Evolutionary conservation across 2,329 filamentous ascomycete genomes (phyloP).

Genomic region (Ilyonectria robusta): DNA sequence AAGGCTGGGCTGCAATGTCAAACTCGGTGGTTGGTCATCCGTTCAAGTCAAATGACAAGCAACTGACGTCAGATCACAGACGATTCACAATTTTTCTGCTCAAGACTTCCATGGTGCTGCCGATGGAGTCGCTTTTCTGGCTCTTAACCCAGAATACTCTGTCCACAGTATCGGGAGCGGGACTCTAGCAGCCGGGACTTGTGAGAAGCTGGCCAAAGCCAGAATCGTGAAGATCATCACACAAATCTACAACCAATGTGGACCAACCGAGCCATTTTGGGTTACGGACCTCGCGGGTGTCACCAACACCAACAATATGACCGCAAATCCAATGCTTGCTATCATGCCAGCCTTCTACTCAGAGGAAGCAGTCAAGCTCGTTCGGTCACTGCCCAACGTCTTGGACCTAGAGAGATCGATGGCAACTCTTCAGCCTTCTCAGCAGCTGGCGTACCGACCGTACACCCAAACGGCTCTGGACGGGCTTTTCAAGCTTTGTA

Average conservation of each 20-base stretch:
- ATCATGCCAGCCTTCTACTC: background rate
- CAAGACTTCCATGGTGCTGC: slow-evolving; percentile 35
- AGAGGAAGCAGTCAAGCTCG: slow-evolving; percentile 12
- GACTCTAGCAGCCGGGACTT: background rate
- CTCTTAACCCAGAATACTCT: slow-evolving; percentile 45
- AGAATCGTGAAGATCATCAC: slow-evolving; percentile 1
- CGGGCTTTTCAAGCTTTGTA: slow-evolving; percentile 37
- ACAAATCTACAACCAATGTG: slow-evolving; percentile 6
- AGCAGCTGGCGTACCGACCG: slow-evolving; percentile 14
- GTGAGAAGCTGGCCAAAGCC: background rate
- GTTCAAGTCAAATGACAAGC: background rate
- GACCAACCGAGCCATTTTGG: slow-evolving; percentile 28
- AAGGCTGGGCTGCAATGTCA: slow-evolving; percentile 43
- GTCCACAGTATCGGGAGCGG: slow-evolving; percentile 27
- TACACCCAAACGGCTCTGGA: slow-evolving; percentile 32
- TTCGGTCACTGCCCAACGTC: slow-evolving; percentile 28
- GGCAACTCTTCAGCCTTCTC: background rate
- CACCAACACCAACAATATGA: no score
- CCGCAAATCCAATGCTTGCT: background rate
- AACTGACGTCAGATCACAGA: slow-evolving; percentile 33
- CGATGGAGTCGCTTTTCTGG: slow-evolving; percentile 45
- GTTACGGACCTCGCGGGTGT: background rate
- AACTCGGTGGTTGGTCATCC: slow-evolving; percentile 42
- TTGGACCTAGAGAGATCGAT: slow-evolving; percentile 12
- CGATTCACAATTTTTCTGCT: slow-evolving; percentile 47